A percentile compares a stretch with the other conserved stretches of the same genome.
Evolutionary conservation across 129 eudicot species (phyloP).

Genomic region (Ambrosia trifida): DNA sequence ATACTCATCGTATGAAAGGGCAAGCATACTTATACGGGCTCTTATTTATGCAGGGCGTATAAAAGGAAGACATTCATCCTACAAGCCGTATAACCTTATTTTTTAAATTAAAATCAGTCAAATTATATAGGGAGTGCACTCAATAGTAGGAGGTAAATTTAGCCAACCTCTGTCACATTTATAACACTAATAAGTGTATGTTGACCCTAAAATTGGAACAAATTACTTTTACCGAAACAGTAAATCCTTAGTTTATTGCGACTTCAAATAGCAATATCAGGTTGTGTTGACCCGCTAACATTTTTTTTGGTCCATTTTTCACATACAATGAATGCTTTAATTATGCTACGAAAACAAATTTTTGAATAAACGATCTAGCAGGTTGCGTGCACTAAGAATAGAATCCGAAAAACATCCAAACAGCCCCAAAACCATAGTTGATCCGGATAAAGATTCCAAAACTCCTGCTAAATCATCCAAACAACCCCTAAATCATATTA

Average conservation of each 20-base stretch:
- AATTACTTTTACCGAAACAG: background rate
- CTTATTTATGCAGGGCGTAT: no score
- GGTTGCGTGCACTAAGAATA: background rate
- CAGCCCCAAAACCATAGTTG: no score
- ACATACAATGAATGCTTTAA: background rate
- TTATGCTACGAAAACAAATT: background rate
- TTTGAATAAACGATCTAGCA: background rate
- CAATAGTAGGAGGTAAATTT: no score
- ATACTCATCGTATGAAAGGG: no score
- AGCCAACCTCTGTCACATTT: background rate
- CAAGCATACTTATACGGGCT: no score
- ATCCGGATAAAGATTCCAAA: no score
- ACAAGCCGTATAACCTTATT: no score
- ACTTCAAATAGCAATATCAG: background rate
- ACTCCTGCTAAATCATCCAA: background rate
- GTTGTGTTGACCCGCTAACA: background rate
- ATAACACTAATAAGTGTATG: conserved; percentile 3
- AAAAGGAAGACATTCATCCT: no score
- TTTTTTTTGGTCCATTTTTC: background rate
- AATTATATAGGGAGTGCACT: no score
- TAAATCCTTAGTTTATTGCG: background rate
- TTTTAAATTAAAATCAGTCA: no score
- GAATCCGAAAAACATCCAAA: background rate
- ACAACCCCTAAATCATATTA: background rate
- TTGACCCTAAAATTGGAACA: background rate